Percentiles rank a stretch among this genome's conserved stretches.
phyloP scores from a whole-genome alignment of 768 basidiomycete species.

The Hypholoma sublateritium region DNA sequence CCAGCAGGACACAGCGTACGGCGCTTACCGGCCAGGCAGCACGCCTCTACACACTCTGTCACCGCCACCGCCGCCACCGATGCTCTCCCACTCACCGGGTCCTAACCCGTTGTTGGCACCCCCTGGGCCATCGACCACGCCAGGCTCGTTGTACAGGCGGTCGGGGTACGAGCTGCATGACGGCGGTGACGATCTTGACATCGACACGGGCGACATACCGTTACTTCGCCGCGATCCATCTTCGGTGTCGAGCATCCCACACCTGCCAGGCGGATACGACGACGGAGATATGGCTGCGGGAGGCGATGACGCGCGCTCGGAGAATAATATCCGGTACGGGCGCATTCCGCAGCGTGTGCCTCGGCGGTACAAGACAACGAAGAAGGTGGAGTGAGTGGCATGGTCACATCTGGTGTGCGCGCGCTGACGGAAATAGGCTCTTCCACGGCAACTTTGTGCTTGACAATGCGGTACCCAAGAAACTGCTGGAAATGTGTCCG shows the following conservation, averaged over 20 bases:
- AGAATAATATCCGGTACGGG: conserved; percentile 80
- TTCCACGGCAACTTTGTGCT: conserved; percentile 94
- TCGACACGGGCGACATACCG: conserved; percentile 67
- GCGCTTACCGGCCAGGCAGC: conserved; percentile 9
- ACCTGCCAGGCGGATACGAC: conserved; percentile 45
- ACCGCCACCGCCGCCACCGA: conserved; percentile 14
- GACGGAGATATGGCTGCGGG: conserved; percentile 25
- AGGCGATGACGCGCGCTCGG: conserved; percentile 26
- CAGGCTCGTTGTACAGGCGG: conserved; percentile 11
- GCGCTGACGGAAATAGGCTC: conserved; percentile 41
- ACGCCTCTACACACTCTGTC: conserved; percentile 18
- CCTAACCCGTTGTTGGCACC: background rate
- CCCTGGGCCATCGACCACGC: conserved; percentile 10
- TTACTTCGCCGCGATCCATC: conserved; percentile 52
- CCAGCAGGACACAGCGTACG: conserved; percentile 6
- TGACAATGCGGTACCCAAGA: conserved; percentile 88
- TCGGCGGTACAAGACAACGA: conserved; percentile 89
- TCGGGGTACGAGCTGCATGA: conserved; percentile 42
- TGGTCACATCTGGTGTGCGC: background rate
- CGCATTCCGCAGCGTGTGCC: conserved; percentile 89
- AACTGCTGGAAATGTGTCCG: conserved; percentile 82
- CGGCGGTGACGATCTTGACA: conserved; percentile 34
- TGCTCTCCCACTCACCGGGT: background rate
- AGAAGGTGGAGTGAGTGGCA: conserved; percentile 75
- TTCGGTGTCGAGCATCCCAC: conserved; percentile 22